phyloP scores from a whole-genome alignment of 2,329 filamentous ascomycete species.

The Phialophora verrucosa region DNA sequence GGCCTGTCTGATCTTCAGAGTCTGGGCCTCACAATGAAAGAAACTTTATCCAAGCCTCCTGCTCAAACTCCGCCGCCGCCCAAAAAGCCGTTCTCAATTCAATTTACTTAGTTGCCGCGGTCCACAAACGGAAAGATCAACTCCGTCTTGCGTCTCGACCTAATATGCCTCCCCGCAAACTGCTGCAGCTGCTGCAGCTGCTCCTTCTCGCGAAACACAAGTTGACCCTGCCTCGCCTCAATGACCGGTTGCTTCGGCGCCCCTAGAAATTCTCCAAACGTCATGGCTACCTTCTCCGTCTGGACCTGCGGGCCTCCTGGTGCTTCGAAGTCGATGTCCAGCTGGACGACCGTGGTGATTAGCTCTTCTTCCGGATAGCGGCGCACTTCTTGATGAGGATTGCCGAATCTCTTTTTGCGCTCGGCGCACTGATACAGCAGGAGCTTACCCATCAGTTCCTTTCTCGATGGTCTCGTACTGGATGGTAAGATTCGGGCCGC shows the following conservation, averaged over 20 bases:
- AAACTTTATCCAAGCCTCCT: neutral
- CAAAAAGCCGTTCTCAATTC: neutral
- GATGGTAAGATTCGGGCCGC: neutral
- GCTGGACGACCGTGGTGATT: slow-evolving; percentile 23
- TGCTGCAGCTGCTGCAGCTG: neutral
- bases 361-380: slow-evolving; percentile 11
- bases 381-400: slow-evolving; percentile 33
- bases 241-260: slow-evolving; percentile 26
- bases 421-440: slow-evolving; percentile 28
- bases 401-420: slow-evolving; percentile 23
- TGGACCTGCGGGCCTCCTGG: slow-evolving; percentile 8
- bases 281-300: slow-evolving; percentile 28
- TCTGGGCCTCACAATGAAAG: neutral
- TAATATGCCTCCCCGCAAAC: neutral
- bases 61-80: neutral
- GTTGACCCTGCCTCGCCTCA: slow-evolving; percentile 21
- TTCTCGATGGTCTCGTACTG: slow-evolving; percentile 19
- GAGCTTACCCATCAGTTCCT: slow-evolving; percentile 26
- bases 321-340: slow-evolving; percentile 10
- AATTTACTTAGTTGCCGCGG: neutral
- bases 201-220: slow-evolving; percentile 34
- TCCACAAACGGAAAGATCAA: slow-evolving; percentile 33
- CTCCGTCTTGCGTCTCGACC: slow-evolving; percentile 25
- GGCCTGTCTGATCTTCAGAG: neutral
- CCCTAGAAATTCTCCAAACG: slow-evolving; percentile 34